Base-by-base conservation (phyloP, 2,329 filamentous ascomycete species). In the Aspergillus novofumigatus region DNA sequence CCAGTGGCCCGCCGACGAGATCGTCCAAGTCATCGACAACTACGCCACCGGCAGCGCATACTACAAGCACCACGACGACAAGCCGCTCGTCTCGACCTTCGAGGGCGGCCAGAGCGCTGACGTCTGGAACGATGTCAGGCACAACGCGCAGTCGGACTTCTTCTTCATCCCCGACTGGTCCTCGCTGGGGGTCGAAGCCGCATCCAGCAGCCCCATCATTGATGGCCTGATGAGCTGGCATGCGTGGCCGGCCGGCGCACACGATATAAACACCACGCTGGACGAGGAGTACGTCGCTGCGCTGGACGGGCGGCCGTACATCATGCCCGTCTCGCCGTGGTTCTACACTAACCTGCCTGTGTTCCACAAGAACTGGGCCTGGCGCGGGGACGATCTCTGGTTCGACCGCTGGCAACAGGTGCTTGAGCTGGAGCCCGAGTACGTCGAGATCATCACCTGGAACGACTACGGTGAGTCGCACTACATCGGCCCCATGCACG, bases 321-420 rank as follows among this genome's bases (percentile, higher is more conserved):
- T 83, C 75, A 81, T 81, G 80, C 77, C 81, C 2, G 78, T 84
- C 7, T 80, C 79, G 0, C 82, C 83, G 0, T 85, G 82, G 82
- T 82, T 78, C 67, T 82, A 71, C 68, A 86, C 85, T 52, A 81
- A 85, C 58, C 72, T 86, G 72, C 77, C 80, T 0, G 70, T 75
- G 7, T 86, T 78, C 62, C 69, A 74, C 51, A 87, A 87, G 71
- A 85, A 86, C 67, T 88, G 85, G 84, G 74, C 86, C 4, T 88
- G 82, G 77, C 77, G 78, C 44, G 81, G 82, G 3, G 85, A 87
- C 58, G 75, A 80, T 49, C 72, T 87, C 11, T 88, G 85, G 84
- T 80, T 77, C 57, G 73, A 83, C 51, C 80, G 85, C 8, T 87
- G 85, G 85, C 69, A 78, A 51, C 77, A 85, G 58, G 77, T 81